These are phyloP conservation scores for Schwanniomyces pseudopolymorphus DNA, from an alignment of 805 yeast genomes.

Conservation along the genomic window DNA sequence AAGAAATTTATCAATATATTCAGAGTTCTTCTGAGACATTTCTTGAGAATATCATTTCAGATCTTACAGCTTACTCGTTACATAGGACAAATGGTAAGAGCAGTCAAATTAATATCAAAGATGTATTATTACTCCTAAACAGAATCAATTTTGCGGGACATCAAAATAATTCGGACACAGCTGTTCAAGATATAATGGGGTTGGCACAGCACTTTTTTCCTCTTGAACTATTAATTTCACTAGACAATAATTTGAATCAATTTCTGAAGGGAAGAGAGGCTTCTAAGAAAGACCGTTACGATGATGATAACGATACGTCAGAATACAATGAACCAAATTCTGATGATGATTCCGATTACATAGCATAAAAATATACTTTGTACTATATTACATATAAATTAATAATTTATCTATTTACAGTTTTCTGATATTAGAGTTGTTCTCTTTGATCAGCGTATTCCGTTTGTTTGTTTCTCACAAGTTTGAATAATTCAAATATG, in stretches of 20 bases:
- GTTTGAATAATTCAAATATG: constrained; percentile 69
- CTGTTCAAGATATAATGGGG: constrained; percentile 21
- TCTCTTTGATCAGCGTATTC: constrained; percentile 17
- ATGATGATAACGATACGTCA: background rate
- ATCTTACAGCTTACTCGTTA: constrained; percentile 34
- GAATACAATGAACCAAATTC: background rate
- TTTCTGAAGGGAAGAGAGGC: background rate
- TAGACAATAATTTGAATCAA: constrained; percentile 28
- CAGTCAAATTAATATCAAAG: constrained; percentile 27
- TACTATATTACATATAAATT: constrained; percentile 11
- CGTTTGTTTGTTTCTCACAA: constrained; percentile 38
- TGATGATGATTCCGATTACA: constrained; percentile 4
- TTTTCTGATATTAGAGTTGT: background rate
- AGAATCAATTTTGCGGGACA: constrained; percentile 23
- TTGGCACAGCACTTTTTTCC: constrained; percentile 39
- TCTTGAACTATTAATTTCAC: constrained; percentile 30
- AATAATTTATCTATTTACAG: constrained; percentile 14
- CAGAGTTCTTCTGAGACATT: constrained; percentile 31
- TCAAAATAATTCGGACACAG: constrained; percentile 10
- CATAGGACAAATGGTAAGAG: constrained; percentile 25
- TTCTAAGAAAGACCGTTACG: background rate
- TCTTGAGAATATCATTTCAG: constrained; percentile 26
- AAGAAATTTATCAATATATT: constrained; percentile 17
- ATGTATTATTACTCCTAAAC: constrained; percentile 34
- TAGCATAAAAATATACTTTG: background rate